A percentile compares a stretch with the other conserved stretches of the same genome.
Evolutionary conservation across 495 filamentous ascomycete species (phyloP).

Genomic region (Hypoxylon trugodes): DNA sequence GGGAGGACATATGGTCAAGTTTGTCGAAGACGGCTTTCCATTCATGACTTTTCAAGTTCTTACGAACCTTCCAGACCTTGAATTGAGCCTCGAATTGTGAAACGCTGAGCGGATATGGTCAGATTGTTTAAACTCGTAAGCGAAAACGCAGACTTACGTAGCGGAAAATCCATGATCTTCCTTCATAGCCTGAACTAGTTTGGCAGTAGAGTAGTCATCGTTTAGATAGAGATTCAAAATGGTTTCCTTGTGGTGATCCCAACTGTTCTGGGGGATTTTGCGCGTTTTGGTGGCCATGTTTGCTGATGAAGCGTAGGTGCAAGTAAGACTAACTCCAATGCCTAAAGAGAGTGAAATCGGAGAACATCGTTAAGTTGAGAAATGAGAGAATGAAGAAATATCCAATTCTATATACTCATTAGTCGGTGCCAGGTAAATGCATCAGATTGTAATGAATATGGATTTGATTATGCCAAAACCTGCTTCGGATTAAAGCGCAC

Average conservation of each 20-base stretch:
- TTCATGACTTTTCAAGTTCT: constrained; percentile 31
- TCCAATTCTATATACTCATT: not conserved
- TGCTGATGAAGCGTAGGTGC: not conserved
- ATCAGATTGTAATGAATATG: not conserved
- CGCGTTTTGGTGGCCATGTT: constrained; percentile 18
- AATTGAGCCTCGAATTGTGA: constrained; percentile 35
- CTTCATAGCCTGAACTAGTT: constrained; percentile 26
- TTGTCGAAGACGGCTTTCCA: constrained; percentile 26
- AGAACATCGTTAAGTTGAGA: not conserved
- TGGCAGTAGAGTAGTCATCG: not conserved
- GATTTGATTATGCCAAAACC: not conserved
- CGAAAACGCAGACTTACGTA: constrained; percentile 15
- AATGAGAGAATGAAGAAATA: not conserved
- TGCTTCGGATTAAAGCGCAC: too few relatives aligned
- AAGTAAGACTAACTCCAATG: not conserved
- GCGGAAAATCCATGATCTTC: constrained; percentile 26
- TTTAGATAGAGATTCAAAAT: constrained; percentile 30
- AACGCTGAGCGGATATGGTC: not conserved
- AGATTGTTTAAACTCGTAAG: not conserved
- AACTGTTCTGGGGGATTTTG: constrained; percentile 20
- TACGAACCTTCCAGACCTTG: constrained; percentile 29
- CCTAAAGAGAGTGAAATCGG: not conserved
- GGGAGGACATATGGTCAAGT: constrained; percentile 17
- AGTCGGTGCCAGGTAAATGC: not conserved
- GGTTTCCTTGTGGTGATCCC: constrained; percentile 27